Conservation (phyloP, 108 stramenopile species). For the Schizochytrium sp. region DNA sequence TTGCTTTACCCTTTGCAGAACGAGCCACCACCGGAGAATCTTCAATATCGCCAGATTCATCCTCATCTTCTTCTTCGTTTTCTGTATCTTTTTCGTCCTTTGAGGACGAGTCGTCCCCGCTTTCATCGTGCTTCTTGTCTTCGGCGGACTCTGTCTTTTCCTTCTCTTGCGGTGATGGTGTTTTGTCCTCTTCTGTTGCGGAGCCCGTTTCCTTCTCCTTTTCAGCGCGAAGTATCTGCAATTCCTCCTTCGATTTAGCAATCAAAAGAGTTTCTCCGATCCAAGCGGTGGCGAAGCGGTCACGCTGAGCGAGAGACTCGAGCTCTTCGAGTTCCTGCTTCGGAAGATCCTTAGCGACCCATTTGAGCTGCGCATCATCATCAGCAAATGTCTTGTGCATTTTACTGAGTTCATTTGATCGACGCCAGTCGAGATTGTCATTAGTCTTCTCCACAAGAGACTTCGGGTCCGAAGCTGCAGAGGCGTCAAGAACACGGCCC, state of each 20-base stretch:
- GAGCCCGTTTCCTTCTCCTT: background rate
- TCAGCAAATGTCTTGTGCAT: background rate
- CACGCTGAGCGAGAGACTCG: slow-evolving; percentile 13
- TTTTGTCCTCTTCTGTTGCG: background rate
- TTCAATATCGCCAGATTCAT: background rate
- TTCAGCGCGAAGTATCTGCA: background rate
- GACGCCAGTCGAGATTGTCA: slow-evolving; percentile 51
- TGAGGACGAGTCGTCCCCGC: background rate
- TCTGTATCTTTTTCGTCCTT: slow-evolving; percentile 30
- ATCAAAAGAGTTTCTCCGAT: background rate
- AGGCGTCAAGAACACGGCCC: slow-evolving; percentile 38
- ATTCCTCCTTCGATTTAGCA: background rate
- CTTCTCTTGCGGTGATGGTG: background rate
- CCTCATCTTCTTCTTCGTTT: slow-evolving; percentile 13
- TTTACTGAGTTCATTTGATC: slow-evolving; percentile 50
- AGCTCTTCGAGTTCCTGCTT: slow-evolving; percentile 39
- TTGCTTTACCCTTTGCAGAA: background rate
- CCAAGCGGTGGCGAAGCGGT: slow-evolving; percentile 4
- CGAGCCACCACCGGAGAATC: background rate
- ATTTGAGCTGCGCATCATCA: background rate
- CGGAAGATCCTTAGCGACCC: background rate
- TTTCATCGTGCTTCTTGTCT: slow-evolving; percentile 2
- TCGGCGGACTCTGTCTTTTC: background rate
- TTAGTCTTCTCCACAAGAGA: background rate
- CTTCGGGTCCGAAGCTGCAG: background rate